These are phyloP conservation scores for Pittosporum tobira DNA, from an alignment of 129 eudicot genomes.

Conservation along the genomic window DNA sequence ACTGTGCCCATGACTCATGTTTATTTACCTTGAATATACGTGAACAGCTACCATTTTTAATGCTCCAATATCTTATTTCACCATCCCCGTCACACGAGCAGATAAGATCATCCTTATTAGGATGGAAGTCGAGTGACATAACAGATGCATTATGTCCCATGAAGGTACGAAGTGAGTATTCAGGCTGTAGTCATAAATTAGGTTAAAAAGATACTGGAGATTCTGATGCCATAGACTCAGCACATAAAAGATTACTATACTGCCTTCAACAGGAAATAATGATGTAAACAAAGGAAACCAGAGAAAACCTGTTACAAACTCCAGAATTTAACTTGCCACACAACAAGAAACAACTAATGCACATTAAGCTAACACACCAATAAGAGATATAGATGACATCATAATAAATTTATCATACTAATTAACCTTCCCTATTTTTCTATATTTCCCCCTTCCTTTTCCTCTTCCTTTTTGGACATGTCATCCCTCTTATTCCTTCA, in stretches of 20 bases:
- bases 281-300: background rate
- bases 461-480: too few relatives aligned
- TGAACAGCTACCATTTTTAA: conserved; percentile 26
- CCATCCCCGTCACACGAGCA: conserved; percentile 34
- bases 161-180: conserved; percentile 27
- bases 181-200: conserved; percentile 13
- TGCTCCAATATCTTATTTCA: conserved; percentile 35
- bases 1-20: background rate
- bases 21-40: conserved; percentile 24
- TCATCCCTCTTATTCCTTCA: too few relatives aligned
- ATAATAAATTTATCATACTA: background rate
- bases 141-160: conserved; percentile 22
- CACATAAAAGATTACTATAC: background rate
- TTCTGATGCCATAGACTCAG: background rate
- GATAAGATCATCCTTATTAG: conserved; percentile 29
- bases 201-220: background rate
- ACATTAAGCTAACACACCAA: too few relatives aligned
- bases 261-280: background rate
- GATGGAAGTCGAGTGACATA: conserved; percentile 36
- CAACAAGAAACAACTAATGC: too few relatives aligned
- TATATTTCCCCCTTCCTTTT: too few relatives aligned
- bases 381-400: background rate
- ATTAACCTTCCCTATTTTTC: background rate
- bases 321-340: background rate
- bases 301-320: background rate